Base-by-base conservation (phyloP, 768 basidiomycete genomes). In the Tylopilus vinaceipallidus region DNA sequence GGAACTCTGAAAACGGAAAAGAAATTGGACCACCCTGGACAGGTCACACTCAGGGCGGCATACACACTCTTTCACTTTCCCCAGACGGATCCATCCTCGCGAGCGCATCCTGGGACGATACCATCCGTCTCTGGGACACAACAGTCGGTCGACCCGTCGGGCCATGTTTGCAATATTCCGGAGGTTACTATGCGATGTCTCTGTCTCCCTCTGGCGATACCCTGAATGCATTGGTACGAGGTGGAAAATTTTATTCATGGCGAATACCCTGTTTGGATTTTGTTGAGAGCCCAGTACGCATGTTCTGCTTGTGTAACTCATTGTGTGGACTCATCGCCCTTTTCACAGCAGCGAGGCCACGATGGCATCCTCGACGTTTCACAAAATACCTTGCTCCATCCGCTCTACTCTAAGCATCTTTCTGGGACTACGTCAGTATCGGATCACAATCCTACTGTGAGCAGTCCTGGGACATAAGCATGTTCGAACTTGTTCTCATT, bases 91-190 rank as follows among this genome's bases (percentile, higher is more conserved):
- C 20, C 0, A 49, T 36, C 20, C 36, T 58, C 13, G 57, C 57
- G 2, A 58, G 56, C 13, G 43, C 36, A 2, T 57, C 57, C 2
- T 2, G 0, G 3, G 56, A 58, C 42, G 0, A 14, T 3, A 37
- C 49, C 0, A 9, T 58, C 26, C 39, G 57, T 16, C 41, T 58
- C 33, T 58, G 56, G 57, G 13, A 50, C 6, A 2, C 40, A 10
- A 9, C 36, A 1, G 45, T 34, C 20, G 51, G 55, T 1, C 0
- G 13, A 14, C 33, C 42, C 0, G 3, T 58, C 2, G 45, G 20
- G 14, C 19, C 39, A n/a, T 22, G 9, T 27, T 23, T 52, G n/a
- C 44, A 19, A 4, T 37, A 41, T 17, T 2, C 9, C 1, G 10
- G 8, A 0, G 0, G 0, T 1, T n/a, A 39, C 1, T 0, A 2